phyloP scores from a whole-genome alignment of 2,329 filamentous ascomycete genomes.

The Pestalotiopsis sp. region DNA sequence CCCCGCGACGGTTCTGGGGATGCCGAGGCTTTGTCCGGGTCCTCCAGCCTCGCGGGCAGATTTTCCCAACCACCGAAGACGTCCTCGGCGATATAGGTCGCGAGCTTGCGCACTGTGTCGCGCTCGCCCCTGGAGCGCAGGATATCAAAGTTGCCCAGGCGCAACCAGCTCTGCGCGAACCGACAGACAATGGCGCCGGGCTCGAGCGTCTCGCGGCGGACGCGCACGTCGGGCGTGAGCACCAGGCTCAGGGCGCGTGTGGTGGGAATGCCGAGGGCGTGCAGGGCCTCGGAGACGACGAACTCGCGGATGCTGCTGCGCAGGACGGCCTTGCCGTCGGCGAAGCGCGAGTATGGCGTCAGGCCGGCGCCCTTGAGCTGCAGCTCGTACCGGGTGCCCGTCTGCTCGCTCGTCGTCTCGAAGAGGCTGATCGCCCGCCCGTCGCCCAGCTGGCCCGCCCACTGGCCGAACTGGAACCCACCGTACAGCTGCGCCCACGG shows the following conservation, averaged over 20 bases:
- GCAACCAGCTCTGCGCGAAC: constrained; percentile 89
- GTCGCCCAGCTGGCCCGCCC: constrained; percentile 95
- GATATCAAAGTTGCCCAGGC: constrained; percentile 96
- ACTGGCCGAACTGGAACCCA: constrained; percentile 78
- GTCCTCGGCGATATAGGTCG: constrained; percentile 83
- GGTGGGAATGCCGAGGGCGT: constrained; percentile 82
- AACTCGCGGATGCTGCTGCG: constrained; percentile 94
- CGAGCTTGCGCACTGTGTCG: constrained; percentile 69
- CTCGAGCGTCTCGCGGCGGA: constrained; percentile 78
- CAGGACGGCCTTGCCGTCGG: constrained; percentile 92
- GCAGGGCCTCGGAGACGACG: constrained; percentile 84
- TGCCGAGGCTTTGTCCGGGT: constrained; percentile 51
- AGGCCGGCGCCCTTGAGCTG: constrained; percentile 93
- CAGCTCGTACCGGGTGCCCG: constrained; percentile 76
- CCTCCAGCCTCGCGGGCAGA: constrained; percentile 64
- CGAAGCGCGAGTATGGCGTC: constrained; percentile 95
- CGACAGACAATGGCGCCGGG: constrained; percentile 90
- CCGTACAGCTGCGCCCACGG: constrained; percentile 99
- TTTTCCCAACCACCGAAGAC: constrained; percentile 86
- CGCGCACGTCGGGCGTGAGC: constrained; percentile 70
- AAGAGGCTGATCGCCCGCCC: constrained; percentile 94
- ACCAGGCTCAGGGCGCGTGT: constrained; percentile 86
- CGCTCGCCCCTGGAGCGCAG: constrained; percentile 80
- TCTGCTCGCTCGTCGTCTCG: constrained; percentile 74
- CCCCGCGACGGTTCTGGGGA: constrained; percentile 49